Conservation (phyloP, 2,329 filamentous ascomycete species). For the Dryadomyces sulphureus region DNA sequence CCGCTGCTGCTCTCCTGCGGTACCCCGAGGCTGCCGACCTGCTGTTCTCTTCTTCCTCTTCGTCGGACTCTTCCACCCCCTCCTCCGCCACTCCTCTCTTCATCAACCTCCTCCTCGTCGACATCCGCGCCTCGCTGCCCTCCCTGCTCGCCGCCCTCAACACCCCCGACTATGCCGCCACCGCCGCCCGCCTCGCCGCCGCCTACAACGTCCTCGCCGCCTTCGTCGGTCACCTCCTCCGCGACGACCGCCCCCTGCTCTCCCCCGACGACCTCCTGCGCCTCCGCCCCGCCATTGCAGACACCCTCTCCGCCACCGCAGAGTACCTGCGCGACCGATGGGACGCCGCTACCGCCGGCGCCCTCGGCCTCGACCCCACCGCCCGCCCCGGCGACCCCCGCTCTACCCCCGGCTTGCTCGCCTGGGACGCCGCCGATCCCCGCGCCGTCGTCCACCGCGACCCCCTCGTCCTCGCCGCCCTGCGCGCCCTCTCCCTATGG, state of each 20-base stretch:
- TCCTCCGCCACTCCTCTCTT: slow-evolving; percentile 40
- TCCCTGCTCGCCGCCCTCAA: slow-evolving; percentile 44
- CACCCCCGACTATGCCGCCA: slow-evolving; percentile 31
- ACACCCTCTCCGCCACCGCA: slow-evolving; percentile 46
- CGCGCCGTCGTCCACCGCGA: slow-evolving; percentile 34
- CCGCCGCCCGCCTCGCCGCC: slow-evolving; percentile 39
- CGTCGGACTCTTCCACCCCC: not conserved
- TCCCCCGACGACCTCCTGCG: slow-evolving; percentile 44
- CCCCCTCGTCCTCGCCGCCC: slow-evolving; percentile 41
- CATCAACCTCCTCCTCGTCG: slow-evolving; percentile 49
- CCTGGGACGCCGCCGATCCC: slow-evolving; percentile 42
- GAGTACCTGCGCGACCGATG: slow-evolving; percentile 57
- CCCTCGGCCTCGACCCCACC: slow-evolving; percentile 43
- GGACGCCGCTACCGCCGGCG: slow-evolving; percentile 50
- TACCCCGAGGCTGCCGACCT: slow-evolving; percentile 29
- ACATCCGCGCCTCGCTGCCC: slow-evolving; percentile 48
- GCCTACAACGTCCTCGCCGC: slow-evolving; percentile 48
- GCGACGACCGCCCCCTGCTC: slow-evolving; percentile 21
- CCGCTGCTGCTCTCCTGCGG: slow-evolving; percentile 41
- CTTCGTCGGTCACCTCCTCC: slow-evolving; percentile 43
- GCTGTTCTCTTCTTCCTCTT: not conserved
- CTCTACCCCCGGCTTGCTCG: slow-evolving; percentile 27
- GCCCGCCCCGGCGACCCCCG: slow-evolving; percentile 26
- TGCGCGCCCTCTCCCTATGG: slow-evolving; percentile 48
- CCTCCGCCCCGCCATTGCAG: slow-evolving; percentile 42